Evolutionary conservation across 2,329 filamentous ascomycete species (phyloP).

Genomic region (Helotiales sp.): DNA sequence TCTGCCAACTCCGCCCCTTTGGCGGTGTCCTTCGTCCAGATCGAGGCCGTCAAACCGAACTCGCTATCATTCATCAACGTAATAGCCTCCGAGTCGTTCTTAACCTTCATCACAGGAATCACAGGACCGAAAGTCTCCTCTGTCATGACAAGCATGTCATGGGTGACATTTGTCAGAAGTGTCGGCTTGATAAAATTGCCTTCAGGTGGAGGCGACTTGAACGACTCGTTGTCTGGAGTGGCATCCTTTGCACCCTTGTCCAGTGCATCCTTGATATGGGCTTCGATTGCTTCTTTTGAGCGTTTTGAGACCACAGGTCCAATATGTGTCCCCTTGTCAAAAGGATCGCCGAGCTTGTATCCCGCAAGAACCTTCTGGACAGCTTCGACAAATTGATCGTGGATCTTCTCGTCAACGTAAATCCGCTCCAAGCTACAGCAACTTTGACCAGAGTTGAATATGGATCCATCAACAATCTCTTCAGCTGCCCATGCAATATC

Average conservation of each 20-base stretch:
- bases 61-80: conserved; percentile 92
- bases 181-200: conserved; percentile 92
- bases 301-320: conserved; percentile 87
- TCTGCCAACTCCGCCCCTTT: conserved; percentile 79
- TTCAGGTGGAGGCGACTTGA: conserved; percentile 71
- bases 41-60: conserved; percentile 92
- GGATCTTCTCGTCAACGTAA: conserved; percentile 84
- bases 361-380: conserved; percentile 79
- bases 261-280: conserved; percentile 82
- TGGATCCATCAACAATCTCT: conserved; percentile 92
- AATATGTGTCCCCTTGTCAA: conserved; percentile 77
- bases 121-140: conserved; percentile 96
- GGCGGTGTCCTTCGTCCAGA: conserved; percentile 89
- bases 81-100: conserved; percentile 79
- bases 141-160: conserved; percentile 86
- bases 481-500: conserved; percentile 90
- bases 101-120: conserved; percentile 88
- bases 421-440: conserved; percentile 93
- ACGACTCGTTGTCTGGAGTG: conserved; percentile 82
- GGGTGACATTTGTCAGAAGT: conserved; percentile 77
- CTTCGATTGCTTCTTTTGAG: conserved; percentile 75
- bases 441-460: conserved; percentile 98
- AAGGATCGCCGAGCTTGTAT: conserved; percentile 89
- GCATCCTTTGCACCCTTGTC: conserved; percentile 82
- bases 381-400: conserved; percentile 81